A percentile compares a stretch with the other conserved stretches of the same genome.
These are phyloP conservation scores for Thalia dealbata DNA, from an alignment of 176 grass and related monocot species.

Conservation along the genomic window DNA sequence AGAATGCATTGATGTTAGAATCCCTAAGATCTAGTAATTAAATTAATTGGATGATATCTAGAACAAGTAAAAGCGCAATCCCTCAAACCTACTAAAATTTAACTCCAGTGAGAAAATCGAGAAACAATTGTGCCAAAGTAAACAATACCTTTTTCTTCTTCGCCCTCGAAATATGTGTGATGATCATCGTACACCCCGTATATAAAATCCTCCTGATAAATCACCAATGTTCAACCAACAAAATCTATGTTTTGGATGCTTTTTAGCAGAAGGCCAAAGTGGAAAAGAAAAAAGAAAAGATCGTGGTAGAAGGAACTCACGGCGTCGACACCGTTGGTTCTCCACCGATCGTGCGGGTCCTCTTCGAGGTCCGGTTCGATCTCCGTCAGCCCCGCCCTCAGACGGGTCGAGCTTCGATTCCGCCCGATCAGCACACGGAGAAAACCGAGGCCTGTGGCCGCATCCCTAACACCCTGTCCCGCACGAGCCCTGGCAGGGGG, in stretches of 20 bases:
- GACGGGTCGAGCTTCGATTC: neutral
- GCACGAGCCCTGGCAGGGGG: neutral
- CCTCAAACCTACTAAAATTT: neutral
- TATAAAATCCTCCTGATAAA: conserved; percentile 67
- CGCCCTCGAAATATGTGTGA: conserved; percentile 61
- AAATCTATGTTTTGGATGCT: neutral
- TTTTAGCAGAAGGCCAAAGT: neutral
- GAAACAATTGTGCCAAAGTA: conserved; percentile 6
- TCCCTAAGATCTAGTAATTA: too few species aligned
- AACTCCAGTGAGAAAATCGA: neutral
- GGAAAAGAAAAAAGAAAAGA: neutral
- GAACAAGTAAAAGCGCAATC: neutral
- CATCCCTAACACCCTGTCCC: neutral
- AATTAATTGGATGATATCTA: neutral
- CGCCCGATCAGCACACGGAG: neutral
- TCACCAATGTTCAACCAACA: neutral
- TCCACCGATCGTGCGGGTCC: conserved; percentile 55
- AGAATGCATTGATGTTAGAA: too few species aligned
- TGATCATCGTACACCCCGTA: conserved; percentile 71
- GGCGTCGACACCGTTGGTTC: conserved; percentile 54
- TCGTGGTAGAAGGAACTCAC: conserved; percentile 27
- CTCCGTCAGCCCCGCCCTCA: conserved; percentile 34
- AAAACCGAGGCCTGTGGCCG: neutral
- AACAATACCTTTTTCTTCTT: conserved; percentile 44
- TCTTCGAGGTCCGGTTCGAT: conserved; percentile 80